Base-by-base conservation (phyloP, 1,139 yeast genomes). In the Scheffersomyces stambukii region DNA sequence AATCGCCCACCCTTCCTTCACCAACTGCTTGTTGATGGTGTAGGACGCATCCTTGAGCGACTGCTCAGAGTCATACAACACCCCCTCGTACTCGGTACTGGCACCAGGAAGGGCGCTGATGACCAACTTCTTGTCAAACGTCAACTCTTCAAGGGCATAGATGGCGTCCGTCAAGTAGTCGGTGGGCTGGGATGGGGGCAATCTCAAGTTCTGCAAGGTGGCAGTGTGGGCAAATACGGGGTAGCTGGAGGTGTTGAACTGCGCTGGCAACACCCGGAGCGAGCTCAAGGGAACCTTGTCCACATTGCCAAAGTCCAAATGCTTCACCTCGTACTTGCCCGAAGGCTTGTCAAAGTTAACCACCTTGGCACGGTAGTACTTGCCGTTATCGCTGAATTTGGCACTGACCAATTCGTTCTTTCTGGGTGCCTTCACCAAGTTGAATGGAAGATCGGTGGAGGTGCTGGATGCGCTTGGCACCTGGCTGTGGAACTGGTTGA, bases 1-100 rank as follows among this genome's bases (percentile, higher is more conserved):
- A 32, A 79, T 64, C 3, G 76, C 91, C 63, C 71, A 75, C 13
- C 93, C 94, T 30, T 72, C 73, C 37, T 64, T 56, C 16, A 82
- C 77, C 43, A 83, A 54, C 32, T 75, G 73, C 41, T 67, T 67
- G 57, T 82, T 83, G 42, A 83, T 65, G 22, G 86, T 74, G 52
- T 77, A 80, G 10, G 64, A 55, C 5, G 81, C 64, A 33, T 80
- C 79, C 35, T 58, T 60, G 30, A 67, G 47, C 16, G 83, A 75
- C 39, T 70, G 64, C 27, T 75, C 76, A 1, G 88, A 70, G 45
- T 76, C 82, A 43, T 76, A 82, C 28, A 83, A 55, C 4, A 81
- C 64, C 23, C 73, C 74, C 24, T 66, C 70, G 45, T 57, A 64
- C 36, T 60, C 72, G 52, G 47, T 66, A 13, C 61, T 63, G 2